Conservation (phyloP, 2,329 filamentous ascomycete species). For the Talaromyces atroroseus region DNA sequence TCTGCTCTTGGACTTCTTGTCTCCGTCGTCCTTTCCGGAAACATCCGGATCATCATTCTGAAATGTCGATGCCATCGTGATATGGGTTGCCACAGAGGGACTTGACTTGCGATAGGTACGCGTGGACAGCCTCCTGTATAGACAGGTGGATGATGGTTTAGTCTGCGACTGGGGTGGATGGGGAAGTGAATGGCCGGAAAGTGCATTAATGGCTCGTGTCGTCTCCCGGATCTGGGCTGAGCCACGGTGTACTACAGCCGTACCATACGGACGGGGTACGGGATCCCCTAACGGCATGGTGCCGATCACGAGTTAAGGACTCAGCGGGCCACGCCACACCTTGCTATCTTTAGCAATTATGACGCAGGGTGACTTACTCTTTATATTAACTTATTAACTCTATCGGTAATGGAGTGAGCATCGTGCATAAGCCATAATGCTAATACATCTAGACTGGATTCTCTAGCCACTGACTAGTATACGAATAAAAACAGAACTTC, state of each 20-base stretch:
- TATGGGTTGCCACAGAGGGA: not conserved
- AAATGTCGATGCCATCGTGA: conserved; percentile 33
- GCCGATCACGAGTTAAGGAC: not conserved
- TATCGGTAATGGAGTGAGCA: not conserved
- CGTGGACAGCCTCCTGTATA: not conserved
- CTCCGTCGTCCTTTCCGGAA: conserved; percentile 35
- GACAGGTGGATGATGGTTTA: not conserved
- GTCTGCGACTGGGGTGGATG: conserved; percentile 2
- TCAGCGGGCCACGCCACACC: conserved; percentile 7
- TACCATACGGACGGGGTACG: not conserved
- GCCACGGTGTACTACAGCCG: not conserved
- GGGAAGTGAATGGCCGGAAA: not conserved
- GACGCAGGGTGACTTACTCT: not conserved
- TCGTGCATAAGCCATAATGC: not conserved
- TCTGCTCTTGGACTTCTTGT: conserved; percentile 84
- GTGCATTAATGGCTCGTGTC: not conserved
- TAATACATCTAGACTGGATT: not conserved
- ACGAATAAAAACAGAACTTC: not conserved
- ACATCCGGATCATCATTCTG: conserved; percentile 38
- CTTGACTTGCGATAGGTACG: not conserved
- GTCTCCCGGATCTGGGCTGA: conserved; percentile 1
- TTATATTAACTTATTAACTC: not conserved
- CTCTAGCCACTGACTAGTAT: not conserved
- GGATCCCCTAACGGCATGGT: not conserved
- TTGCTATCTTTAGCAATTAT: conserved; percentile 12